Percentiles rank a stretch among this genome's conserved stretches.
Conservation (phyloP, 176 grass and related monocot genomes). For the Musa beccarii region DNA sequence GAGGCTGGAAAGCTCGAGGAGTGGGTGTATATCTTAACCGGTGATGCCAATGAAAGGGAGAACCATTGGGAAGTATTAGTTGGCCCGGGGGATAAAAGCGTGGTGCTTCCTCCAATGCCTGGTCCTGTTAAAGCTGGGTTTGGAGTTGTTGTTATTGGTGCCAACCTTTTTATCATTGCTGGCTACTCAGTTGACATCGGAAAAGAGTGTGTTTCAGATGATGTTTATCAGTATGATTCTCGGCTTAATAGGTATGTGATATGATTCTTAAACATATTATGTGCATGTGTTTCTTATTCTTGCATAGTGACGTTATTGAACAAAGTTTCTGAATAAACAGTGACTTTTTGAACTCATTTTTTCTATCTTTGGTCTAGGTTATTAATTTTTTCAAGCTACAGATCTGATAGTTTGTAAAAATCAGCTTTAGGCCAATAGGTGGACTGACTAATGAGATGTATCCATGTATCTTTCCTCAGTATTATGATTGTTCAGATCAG, state of each 20-base stretch:
- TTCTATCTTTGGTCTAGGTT: neutral
- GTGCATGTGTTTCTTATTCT: neutral
- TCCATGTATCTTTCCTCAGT: no score
- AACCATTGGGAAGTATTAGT: conserved; percentile 47
- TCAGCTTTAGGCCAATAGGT: no score
- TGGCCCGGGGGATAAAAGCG: conserved; percentile 30
- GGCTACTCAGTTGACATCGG: conserved; percentile 44
- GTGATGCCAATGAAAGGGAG: conserved; percentile 30
- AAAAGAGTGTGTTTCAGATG: conserved; percentile 53
- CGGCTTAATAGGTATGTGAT: conserved; percentile 50
- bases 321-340: neutral
- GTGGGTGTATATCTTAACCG: conserved; percentile 49
- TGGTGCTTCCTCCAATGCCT: conserved; percentile 59
- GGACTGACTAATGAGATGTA: no score
- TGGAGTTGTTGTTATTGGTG: conserved; percentile 54
- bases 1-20: conserved; percentile 46
- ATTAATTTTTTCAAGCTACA: no score
- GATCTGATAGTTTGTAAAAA: no score
- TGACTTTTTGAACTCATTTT: neutral
- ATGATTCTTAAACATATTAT: neutral
- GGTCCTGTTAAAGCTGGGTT: conserved; percentile 40
- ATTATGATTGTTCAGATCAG: no score
- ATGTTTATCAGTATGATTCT: conserved; percentile 67
- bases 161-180: conserved; percentile 52
- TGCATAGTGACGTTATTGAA: neutral